Evolutionary conservation across 192 early-diverging fungal species (phyloP), one percentile per base, ranked within the genome.

Genomic region (Rhizoclosmatium sp.): DNA sequence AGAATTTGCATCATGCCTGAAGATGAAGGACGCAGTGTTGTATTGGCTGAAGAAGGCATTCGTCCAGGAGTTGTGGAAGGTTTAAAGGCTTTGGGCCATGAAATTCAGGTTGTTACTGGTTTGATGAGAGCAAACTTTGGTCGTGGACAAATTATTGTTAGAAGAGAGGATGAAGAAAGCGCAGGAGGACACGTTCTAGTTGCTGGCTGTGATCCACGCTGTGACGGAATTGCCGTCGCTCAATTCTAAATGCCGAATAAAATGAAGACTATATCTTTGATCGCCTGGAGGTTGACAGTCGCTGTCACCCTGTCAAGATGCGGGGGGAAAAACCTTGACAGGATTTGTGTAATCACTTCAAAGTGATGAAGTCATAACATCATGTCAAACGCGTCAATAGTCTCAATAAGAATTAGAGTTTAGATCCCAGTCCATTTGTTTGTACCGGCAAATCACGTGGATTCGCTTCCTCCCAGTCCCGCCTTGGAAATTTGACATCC

Each of bases 91-190:
- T 78, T 87, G 79, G 93, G 93, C 1, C 94, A 95, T 83, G 71
- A 70, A 21, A 84, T 91, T 31, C 65, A 85, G 42, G 66, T 80
- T 2, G 74, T 89, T 31, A 67, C 65, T 2, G 91, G 87, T 7
- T 73, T 83, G 40, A 71, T 80, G 42, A 82, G 93, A 68, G 80
- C 81, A 4, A 51, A 87, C 71, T 92, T 95, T 87, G 94, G 94
- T 14, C 83, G 92, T 16, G 94, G 93, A 5, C 94, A 95, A 87
- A 79, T 94, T 62, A 93, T 94, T 82, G 75, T 81, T 66, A 61
- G 68, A 65, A 47, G 41, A 40, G 2, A 56, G 41, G 60, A 75
- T 46, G 71, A 9, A 39, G 79, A 77, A 40, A 80, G 79, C 48
- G 23, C 49, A 10, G 31, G n/a, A 4, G 78, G 78, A 14, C 58